phyloP scores from a whole-genome alignment of 2,329 filamentous ascomycete species.

The Neophaeococcomyces mojaviensis region DNA sequence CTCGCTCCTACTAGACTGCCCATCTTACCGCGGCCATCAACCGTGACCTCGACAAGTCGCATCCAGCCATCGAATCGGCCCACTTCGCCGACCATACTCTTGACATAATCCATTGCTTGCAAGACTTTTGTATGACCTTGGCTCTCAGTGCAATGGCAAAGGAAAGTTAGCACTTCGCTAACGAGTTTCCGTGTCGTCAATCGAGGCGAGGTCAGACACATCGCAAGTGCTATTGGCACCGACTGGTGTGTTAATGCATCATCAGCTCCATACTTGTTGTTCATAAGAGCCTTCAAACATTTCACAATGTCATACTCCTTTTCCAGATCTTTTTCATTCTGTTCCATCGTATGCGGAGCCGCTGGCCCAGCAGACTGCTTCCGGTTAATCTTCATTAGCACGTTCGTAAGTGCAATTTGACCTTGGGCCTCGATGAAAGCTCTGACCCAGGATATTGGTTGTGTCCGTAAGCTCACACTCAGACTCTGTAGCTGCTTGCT shows the following conservation, averaged over 20 bases:
- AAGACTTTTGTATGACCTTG: constrained; percentile 89
- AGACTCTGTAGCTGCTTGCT: constrained; percentile 86
- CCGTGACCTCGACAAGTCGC: constrained; percentile 92
- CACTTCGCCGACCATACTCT: constrained; percentile 79
- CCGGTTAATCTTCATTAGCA: constrained; percentile 88
- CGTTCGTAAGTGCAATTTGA: constrained; percentile 89
- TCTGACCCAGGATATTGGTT: constrained; percentile 96
- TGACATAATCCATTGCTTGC: constrained; percentile 86
- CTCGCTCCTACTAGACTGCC: constrained; percentile 93
- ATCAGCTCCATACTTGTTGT: constrained; percentile 98
- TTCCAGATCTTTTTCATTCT: constrained; percentile 71
- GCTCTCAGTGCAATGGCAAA: constrained; percentile 88
- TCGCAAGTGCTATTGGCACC: constrained; percentile 79
- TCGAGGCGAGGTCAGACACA: constrained; percentile 78
- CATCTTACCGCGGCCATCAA: constrained; percentile 97
- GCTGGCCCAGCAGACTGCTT: constrained; percentile 68
- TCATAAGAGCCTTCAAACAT: constrained; percentile 94
- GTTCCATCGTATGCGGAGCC: constrained; percentile 49
- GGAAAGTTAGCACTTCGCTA: constrained; percentile 90
- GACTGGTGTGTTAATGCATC: constrained; percentile 86
- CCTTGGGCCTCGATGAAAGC: constrained; percentile 95
- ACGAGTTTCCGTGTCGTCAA: constrained; percentile 89
- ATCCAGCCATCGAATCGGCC: constrained; percentile 98
- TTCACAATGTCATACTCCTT: constrained; percentile 96
- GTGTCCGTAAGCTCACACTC: constrained; percentile 88